Evolutionary conservation across 2,329 filamentous ascomycete species (phyloP).

Genomic region (Cordyceps militaris): DNA sequence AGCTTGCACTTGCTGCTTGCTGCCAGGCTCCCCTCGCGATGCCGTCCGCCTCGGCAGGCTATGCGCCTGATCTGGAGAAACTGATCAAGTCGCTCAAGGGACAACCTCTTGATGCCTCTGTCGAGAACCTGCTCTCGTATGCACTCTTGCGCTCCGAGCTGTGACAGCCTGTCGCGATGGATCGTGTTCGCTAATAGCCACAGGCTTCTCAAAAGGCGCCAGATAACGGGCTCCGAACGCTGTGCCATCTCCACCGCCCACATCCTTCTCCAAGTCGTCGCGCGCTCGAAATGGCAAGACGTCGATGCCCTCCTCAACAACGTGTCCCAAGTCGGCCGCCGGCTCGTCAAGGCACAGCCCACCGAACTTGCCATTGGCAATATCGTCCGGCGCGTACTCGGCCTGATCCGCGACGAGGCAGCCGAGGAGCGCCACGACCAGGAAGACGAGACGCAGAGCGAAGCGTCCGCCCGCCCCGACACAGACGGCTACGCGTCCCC

Average conservation of each 20-base stretch:
- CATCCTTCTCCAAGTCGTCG: conserved; percentile 79
- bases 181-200: conserved; percentile 1
- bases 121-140: conserved; percentile 78
- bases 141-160: neutral
- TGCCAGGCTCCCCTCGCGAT: conserved; percentile 20
- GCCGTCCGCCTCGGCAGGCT: conserved; percentile 29
- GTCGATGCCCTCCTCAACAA: conserved; percentile 72
- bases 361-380: conserved; percentile 91
- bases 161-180: neutral
- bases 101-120: conserved; percentile 69
- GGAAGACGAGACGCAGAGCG: conserved; percentile 52
- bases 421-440: conserved; percentile 67
- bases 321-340: conserved; percentile 70
- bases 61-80: conserved; percentile 66
- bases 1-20: neutral
- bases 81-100: conserved; percentile 75
- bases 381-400: conserved; percentile 82
- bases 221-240: conserved; percentile 79
- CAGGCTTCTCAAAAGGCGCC: conserved; percentile 81
- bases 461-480: conserved; percentile 28
- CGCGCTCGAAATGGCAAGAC: conserved; percentile 70
- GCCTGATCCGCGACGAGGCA: conserved; percentile 85
- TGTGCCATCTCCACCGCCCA: conserved; percentile 90
- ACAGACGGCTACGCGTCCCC: conserved; percentile 23
- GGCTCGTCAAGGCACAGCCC: conserved; percentile 75